Conservation (phyloP, 768 basidiomycete genomes). For the Panellus pusillus region DNA sequence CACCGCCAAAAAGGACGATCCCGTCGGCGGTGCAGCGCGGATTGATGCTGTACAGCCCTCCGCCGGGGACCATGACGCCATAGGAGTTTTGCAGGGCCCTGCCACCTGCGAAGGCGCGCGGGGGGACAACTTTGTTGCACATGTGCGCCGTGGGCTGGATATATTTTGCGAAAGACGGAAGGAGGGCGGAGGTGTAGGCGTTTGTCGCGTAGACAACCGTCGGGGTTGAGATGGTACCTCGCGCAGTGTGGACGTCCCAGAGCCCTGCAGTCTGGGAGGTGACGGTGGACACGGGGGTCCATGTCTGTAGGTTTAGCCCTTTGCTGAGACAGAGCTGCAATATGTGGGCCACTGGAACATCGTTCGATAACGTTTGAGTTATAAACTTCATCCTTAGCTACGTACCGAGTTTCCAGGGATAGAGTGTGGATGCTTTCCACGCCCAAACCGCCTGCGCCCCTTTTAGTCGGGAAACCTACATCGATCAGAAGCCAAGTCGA, state of each 20-base stretch:
- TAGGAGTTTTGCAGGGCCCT: constrained; percentile 23
- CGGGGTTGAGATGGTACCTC: constrained; percentile 38
- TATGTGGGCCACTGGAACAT: constrained; percentile 10
- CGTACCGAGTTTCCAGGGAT: constrained; percentile 21
- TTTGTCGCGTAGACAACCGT: constrained; percentile 59
- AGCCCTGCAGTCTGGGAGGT: constrained; percentile 20
- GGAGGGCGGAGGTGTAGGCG: constrained; percentile 46
- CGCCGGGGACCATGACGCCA: constrained; percentile 14
- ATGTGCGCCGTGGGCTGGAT: constrained; percentile 26
- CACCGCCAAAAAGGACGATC: constrained; percentile 21
- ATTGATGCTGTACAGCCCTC: constrained; percentile 20
- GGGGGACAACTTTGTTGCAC: constrained; percentile 24
- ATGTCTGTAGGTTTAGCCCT: constrained; percentile 44
- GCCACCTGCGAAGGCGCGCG: constrained; percentile 15
- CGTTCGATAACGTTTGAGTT: too few species aligned
- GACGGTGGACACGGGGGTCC: constrained; percentile 41
- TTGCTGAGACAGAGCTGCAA: constrained; percentile 9
- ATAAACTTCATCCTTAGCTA: too few species aligned
- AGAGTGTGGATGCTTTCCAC: constrained; percentile 22
- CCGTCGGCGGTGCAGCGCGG: constrained; percentile 19
- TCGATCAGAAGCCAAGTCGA: constrained; percentile 2
- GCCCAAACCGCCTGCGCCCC: constrained; percentile 34
- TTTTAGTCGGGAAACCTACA: constrained; percentile 29
- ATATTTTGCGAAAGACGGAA: constrained; percentile 39
- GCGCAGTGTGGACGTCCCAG: constrained; percentile 44